Conservation (phyloP, 1,284 basidiomycete genomes). For the Leucoagaricus sp. region DNA sequence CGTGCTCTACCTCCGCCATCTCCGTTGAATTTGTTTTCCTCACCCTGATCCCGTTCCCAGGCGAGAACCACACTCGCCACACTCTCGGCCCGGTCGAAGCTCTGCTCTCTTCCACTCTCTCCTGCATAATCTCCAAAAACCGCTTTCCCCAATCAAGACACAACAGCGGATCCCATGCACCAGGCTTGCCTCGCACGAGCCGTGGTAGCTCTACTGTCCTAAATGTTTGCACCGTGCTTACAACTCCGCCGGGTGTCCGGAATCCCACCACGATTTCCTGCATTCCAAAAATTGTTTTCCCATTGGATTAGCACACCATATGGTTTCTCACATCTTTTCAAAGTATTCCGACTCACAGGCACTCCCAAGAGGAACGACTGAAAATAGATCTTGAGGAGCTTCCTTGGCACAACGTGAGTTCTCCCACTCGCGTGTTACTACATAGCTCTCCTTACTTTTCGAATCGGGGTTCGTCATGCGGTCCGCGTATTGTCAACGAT, state of each 20-base stretch:
- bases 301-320: too few relatives aligned
- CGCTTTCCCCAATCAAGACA: conserved; percentile 76
- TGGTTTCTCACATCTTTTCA: conserved; percentile 11
- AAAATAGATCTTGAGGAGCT: conserved; percentile 94
- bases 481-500: conserved; percentile 74
- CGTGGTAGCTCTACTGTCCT: conserved; percentile 73
- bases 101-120: conserved; percentile 30
- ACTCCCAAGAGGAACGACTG: conserved; percentile 94
- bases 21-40: conserved; percentile 45
- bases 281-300: too few relatives aligned
- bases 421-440: neutral
- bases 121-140: conserved; percentile 59
- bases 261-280: conserved; percentile 93
- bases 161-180: conserved; percentile 76
- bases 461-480: conserved; percentile 74
- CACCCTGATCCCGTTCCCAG: conserved; percentile 51
- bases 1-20: conserved; percentile 57
- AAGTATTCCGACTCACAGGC: conserved; percentile 56
- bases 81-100: conserved; percentile 35
- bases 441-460: conserved; percentile 64
- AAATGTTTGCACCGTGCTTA: conserved; percentile 67
- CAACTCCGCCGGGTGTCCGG: conserved; percentile 74
- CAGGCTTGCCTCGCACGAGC: conserved; percentile 71
- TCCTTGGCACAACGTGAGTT: conserved; percentile 45
- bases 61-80: conserved; percentile 69